Base-by-base conservation (phyloP, 352 stramenopile species). In the Globisporangium yorkense region DNA sequence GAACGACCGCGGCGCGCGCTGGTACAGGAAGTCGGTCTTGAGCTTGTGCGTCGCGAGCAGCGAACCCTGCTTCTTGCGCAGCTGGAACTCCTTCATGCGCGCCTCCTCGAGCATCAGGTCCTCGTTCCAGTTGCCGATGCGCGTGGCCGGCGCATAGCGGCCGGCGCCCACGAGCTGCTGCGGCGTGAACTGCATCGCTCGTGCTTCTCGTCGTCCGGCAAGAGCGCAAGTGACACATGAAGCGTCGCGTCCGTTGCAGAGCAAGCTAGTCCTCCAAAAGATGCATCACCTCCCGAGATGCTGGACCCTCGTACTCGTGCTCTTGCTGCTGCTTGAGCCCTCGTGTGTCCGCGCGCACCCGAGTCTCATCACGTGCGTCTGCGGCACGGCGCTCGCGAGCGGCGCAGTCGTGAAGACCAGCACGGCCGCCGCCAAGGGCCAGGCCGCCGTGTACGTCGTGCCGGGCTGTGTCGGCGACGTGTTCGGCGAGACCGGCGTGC, bases 121-220 rank as follows among this genome's bases (percentile, higher is more conserved):
- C 64, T 96, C 85, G 72, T 94, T 94, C 87, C 87, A 96, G 58
- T 96, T 96, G 52, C 87, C 87, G 53, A 94, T 92, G 49, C 83
- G 87, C 49, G 85, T 96, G 31, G 59, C 70, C 15, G 83, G 77
- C 54, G 76, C 81, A 67, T 94, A 94, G 21, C 85, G 80, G 2
- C 84, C 85, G 18, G 83, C 87, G 29, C 87, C 87, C 15, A 93
- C 80, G 53, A 94, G 83, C 62, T 96, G 87, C 67, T 96, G 87
- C 41, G 87, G 87, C n/a, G 87, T 96, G 66, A 96, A 94, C 64
- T 94, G 84, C 87, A 96, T 96, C 9, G 12, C 12, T 13, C 35
- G 9, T 40, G 12, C 31, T 35, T 7, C 31, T 35, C 31, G 24
- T 27, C 24, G 24, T 27, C 24, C 24, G 24, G 24, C 31, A 35